phyloP scores from a whole-genome alignment of 2,329 filamentous ascomycete species.

The Alternaria panax region DNA sequence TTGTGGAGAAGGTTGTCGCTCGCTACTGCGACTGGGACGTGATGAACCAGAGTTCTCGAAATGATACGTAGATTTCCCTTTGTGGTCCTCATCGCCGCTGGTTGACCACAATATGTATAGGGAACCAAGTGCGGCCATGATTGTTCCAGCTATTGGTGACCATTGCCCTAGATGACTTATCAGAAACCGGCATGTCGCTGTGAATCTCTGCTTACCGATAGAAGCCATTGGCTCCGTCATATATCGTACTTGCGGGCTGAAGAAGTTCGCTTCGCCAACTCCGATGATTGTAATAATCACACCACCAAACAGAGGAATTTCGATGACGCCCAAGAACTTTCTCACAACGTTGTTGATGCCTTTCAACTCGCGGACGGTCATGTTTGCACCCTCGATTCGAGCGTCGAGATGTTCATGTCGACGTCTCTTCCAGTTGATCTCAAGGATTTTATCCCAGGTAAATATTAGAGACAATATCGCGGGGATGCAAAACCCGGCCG shows the following conservation, averaged over 20 bases:
- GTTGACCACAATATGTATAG: conserved; percentile 60
- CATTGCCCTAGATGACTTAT: conserved; percentile 55
- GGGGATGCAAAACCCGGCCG: conserved; percentile 70
- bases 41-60: conserved; percentile 6
- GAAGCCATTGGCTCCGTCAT: conserved; percentile 69
- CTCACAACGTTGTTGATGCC: conserved; percentile 49
- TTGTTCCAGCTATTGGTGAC: conserved; percentile 66
- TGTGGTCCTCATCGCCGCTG: conserved; percentile 38
- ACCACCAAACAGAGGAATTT: conserved; percentile 65
- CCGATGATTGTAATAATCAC: conserved; percentile 67
- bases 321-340: conserved; percentile 53
- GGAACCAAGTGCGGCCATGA: conserved; percentile 65
- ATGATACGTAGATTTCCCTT: conserved; percentile 14
- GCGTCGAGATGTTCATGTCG: conserved; percentile 52
- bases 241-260: conserved; percentile 62
- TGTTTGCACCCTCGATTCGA: conserved; percentile 62
- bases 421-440: conserved; percentile 65
- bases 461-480: conserved; percentile 67
- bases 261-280: conserved; percentile 71
- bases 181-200: neutral
- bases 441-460: conserved; percentile 70
- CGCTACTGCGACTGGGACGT: conserved; percentile 34
- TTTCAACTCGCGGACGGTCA: conserved; percentile 60
- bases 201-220: conserved; percentile 53
- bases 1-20: conserved; percentile 10